Evolutionary conservation across 495 filamentous ascomycete species (phyloP), one percentile per base, ranked within the genome.

Genomic region (Neurospora discreta): DNA sequence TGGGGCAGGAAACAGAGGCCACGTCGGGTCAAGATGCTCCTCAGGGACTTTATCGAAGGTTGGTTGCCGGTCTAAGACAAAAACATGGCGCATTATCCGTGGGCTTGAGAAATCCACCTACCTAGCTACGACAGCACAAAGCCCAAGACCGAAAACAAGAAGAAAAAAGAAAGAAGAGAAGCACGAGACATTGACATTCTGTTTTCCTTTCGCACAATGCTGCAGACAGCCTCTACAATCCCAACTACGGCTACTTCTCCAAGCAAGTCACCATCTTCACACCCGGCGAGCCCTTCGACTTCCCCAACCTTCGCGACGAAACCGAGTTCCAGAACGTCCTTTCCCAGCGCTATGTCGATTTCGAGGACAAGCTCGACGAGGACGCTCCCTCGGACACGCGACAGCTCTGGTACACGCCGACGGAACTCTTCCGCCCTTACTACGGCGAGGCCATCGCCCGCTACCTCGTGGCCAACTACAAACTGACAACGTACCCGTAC

Each of bases 331-430:
- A 95, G 75, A 77, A 83, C 36, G 78, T 90, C 68, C 84, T 99
- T 1, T 91, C 92, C 1, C 81, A 91, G 43, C 88, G 92, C 33
- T 99, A 98, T 78, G 90, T 87, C 23, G 87, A 91, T 75, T 98
- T 98, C 78, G 95, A 99, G 80, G 92, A 99, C 80, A 81, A 83
- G 33, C 85, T 99, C 23, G 95, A 99, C 75, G 87, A 85, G 41
- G 83, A 84, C 52, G 80, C 88, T 0, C 77, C 77, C 65, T 85
- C 82, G 13, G 92, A 97, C 75, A 90, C 93, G 39, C 89, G 95
- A 3, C 95, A 99, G 83, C 85, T 99, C 42, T 99, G 95, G 95
- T 97, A 98, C 80, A 99, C 95, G 3, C 95, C 95, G 1, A 99
- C 95, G 0, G 95, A 99, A 81, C 87, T 99, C 0, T 99, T 99